phyloP scores from a whole-genome alignment of 2,329 filamentous ascomycete genomes.

The Helminthosporium solani region DNA sequence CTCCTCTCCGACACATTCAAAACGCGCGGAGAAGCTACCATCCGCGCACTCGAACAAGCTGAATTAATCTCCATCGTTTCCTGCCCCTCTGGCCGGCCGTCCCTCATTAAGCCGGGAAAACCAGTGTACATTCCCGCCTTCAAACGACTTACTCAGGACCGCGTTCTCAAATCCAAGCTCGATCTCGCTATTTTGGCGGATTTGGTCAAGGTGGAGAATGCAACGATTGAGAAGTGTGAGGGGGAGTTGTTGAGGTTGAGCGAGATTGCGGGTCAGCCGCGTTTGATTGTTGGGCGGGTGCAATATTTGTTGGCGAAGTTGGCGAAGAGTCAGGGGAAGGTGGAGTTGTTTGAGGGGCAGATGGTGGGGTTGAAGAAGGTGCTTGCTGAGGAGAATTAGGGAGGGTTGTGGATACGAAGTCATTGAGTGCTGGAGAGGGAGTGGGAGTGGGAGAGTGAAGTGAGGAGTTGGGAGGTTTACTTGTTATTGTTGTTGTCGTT shows the following conservation, averaged over 20 bases:
- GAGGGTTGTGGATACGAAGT: background rate
- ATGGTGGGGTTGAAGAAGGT: conserved; percentile 71
- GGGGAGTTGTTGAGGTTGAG: conserved; percentile 72
- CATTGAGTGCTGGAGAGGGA: background rate
- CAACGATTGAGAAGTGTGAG: conserved; percentile 76
- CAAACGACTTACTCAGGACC: conserved; percentile 67
- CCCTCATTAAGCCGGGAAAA: conserved; percentile 74
- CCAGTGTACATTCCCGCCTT: conserved; percentile 88
- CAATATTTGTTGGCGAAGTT: conserved; percentile 75
- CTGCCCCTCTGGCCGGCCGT: conserved; percentile 71
- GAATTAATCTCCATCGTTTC: conserved; percentile 80
- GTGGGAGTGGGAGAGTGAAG: background rate
- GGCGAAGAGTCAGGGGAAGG: conserved; percentile 69
- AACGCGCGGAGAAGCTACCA: conserved; percentile 67
- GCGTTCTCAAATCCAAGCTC: conserved; percentile 70
- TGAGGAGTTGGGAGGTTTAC: background rate
- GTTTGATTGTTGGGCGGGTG: conserved; percentile 65
- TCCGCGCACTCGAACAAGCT: conserved; percentile 78
- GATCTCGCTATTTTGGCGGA: conserved; percentile 67
- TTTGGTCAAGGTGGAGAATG: conserved; percentile 69
- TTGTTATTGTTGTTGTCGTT: background rate
- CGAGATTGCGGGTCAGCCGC: conserved; percentile 67
- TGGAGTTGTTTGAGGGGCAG: conserved; percentile 72
- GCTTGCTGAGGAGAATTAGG: conserved; percentile 54
- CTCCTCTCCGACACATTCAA: conserved; percentile 76